Conservation (phyloP, 1,284 basidiomycete genomes). For the Pseudozyma pruni region DNA sequence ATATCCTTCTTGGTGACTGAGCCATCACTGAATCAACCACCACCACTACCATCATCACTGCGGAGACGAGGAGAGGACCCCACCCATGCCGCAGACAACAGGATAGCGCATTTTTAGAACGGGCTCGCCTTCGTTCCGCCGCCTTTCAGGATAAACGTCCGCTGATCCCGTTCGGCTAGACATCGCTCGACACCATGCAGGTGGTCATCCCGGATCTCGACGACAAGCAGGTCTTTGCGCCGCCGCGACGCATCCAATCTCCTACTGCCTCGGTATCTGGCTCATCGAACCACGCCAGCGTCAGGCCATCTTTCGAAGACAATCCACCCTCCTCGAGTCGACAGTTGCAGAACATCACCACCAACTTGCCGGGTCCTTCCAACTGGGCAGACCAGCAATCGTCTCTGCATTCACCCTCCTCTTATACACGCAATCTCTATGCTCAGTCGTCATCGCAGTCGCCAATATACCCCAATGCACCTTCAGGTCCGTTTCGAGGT, state of each 20-base stretch:
- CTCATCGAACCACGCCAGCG: slow-evolving; percentile 14
- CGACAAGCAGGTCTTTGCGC: slow-evolving; percentile 53
- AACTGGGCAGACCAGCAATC: slow-evolving; percentile 16
- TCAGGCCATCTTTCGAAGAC: slow-evolving; percentile 24
- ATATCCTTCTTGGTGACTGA: no score
- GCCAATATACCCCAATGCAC: slow-evolving; percentile 25
- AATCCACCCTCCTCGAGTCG: slow-evolving; percentile 37
- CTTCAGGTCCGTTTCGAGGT: slow-evolving; percentile 44
- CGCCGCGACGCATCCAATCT: slow-evolving; percentile 33
- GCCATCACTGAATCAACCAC: no score
- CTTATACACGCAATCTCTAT: slow-evolving; percentile 5
- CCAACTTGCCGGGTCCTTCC: slow-evolving; percentile 6
- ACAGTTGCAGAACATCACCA: slow-evolving; percentile 41
- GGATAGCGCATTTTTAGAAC: background rate
- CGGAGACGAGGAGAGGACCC: no score
- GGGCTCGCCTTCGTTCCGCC: no score
- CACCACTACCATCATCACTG: no score
- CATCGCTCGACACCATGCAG: slow-evolving; percentile 39
- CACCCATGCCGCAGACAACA: background rate
- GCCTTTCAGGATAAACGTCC: background rate
- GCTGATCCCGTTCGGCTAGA: background rate
- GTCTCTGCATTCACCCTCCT: slow-evolving; percentile 9
- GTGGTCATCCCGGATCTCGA: slow-evolving; percentile 66
- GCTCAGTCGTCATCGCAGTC: slow-evolving; percentile 25
- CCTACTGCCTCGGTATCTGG: slow-evolving; percentile 18